Conservation (phyloP, 768 basidiomycete genomes). For the Auriculariales sp. region DNA sequence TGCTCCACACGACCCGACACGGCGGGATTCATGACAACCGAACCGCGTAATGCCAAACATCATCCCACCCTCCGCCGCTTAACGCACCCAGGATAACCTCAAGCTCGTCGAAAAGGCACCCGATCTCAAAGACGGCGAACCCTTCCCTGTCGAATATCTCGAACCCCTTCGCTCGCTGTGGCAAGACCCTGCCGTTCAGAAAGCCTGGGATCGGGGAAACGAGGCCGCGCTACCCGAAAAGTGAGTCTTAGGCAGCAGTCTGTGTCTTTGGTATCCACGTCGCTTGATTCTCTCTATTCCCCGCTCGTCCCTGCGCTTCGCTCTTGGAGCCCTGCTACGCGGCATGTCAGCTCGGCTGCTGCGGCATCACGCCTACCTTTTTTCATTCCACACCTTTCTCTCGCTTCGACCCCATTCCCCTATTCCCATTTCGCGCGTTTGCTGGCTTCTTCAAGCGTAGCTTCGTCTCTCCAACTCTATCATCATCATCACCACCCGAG, state of each 20-base stretch:
- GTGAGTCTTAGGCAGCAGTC: conserved; percentile 23
- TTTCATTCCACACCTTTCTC: too few relatives aligned
- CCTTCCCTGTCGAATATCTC: conserved; percentile 56
- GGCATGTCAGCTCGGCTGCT: background rate
- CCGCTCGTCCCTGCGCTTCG: background rate
- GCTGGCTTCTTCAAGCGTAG: too few relatives aligned
- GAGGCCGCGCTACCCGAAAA: conserved; percentile 89
- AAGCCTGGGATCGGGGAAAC: conserved; percentile 69
- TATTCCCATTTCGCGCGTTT: too few relatives aligned
- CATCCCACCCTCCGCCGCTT: background rate
- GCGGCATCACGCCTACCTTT: background rate
- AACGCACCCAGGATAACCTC: conserved; percentile 24
- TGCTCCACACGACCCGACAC: too few relatives aligned
- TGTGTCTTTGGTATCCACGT: background rate
- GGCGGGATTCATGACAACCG: too few relatives aligned
- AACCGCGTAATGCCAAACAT: background rate
- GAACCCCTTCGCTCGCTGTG: conserved; percentile 60
- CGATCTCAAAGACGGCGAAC: conserved; percentile 66
- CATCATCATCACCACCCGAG: too few relatives aligned
- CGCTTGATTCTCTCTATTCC: background rate
- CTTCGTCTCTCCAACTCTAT: too few relatives aligned
- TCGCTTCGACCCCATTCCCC: too few relatives aligned
- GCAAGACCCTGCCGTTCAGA: conserved; percentile 60
- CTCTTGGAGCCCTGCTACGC: conserved; percentile 2
- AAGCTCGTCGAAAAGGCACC: conserved; percentile 49